A percentile compares a stretch with the other conserved stretches of the same genome.
These are phyloP conservation scores for Thielaviopsis ethacetica DNA, from an alignment of 2,329 filamentous ascomycete species.

Conservation along the genomic window DNA sequence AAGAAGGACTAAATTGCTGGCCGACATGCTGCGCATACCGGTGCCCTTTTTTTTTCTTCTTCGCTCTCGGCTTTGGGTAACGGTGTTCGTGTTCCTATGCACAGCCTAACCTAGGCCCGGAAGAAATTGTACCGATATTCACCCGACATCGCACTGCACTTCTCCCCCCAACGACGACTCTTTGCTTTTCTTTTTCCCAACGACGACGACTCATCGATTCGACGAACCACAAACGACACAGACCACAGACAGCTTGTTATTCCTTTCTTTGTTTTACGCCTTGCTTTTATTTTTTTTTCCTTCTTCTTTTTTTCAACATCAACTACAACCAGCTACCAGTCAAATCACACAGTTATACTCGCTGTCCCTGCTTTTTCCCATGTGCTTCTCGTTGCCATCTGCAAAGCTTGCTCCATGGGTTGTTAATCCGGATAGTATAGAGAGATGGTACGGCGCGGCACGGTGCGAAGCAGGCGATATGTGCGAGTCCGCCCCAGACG, in stretches of 20 bases:
- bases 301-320: neutral
- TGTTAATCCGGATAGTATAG: neutral
- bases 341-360: slow-evolving; percentile 4
- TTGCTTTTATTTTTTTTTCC: neutral
- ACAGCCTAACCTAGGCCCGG: neutral
- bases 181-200: neutral
- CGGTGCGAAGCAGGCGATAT: neutral
- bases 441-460: neutral
- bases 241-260: neutral
- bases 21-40: slow-evolving; percentile 21
- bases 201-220: neutral
- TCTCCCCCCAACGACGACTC: neutral
- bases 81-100: neutral
- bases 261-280: neutral
- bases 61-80: slow-evolving; percentile 5
- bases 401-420: neutral
- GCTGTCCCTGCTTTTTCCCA: neutral
- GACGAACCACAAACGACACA: neutral
- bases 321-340: slow-evolving; percentile 1
- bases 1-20: slow-evolving; percentile 28
- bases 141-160: neutral
- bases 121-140: neutral
- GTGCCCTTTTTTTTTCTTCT: slow-evolving; percentile 17
- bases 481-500: slow-evolving; percentile 11
- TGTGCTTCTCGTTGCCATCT: neutral